These are phyloP conservation scores for Fusarium udum DNA, from an alignment of 2,329 filamentous ascomycete genomes.

Conservation along the genomic window DNA sequence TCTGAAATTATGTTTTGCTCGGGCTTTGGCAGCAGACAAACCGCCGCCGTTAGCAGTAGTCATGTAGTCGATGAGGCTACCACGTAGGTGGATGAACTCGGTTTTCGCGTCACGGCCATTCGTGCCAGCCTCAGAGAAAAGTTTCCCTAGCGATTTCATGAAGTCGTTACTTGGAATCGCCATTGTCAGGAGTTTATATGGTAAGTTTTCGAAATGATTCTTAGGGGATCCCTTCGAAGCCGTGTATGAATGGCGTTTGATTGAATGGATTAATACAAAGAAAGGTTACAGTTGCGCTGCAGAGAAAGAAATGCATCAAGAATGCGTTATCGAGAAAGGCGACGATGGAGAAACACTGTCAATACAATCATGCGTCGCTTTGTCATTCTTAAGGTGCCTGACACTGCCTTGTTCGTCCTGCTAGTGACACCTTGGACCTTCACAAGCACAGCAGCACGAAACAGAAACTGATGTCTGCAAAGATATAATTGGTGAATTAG, in stretches of 20 bases:
- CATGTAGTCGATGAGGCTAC: conserved; percentile 25
- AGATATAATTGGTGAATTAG: neutral
- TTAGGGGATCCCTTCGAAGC: neutral
- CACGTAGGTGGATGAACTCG: conserved; percentile 29
- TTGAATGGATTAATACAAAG: neutral
- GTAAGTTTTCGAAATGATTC: neutral
- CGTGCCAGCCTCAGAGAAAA: conserved; percentile 36
- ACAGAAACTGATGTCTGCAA: neutral
- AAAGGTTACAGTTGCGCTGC: neutral
- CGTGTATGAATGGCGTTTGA: neutral
- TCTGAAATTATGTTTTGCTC: conserved; percentile 19
- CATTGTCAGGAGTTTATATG: neutral
- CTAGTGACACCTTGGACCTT: neutral
- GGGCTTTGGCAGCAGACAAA: conserved; percentile 23
- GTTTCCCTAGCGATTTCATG: conserved; percentile 6
- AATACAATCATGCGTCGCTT: neutral
- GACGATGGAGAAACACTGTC: neutral
- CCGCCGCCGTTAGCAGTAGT: neutral
- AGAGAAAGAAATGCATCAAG: neutral
- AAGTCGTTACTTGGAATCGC: conserved; percentile 17
- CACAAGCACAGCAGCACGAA: neutral
- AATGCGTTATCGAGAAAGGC: neutral
- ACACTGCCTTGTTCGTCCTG: neutral
- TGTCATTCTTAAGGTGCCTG: neutral
- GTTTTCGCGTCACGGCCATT: neutral